Percentiles rank a stretch among this genome's conserved stretches.
These are phyloP conservation scores for Aspergillus sparsus DNA, from an alignment of 495 filamentous ascomycete genomes.

Conservation along the genomic window DNA sequence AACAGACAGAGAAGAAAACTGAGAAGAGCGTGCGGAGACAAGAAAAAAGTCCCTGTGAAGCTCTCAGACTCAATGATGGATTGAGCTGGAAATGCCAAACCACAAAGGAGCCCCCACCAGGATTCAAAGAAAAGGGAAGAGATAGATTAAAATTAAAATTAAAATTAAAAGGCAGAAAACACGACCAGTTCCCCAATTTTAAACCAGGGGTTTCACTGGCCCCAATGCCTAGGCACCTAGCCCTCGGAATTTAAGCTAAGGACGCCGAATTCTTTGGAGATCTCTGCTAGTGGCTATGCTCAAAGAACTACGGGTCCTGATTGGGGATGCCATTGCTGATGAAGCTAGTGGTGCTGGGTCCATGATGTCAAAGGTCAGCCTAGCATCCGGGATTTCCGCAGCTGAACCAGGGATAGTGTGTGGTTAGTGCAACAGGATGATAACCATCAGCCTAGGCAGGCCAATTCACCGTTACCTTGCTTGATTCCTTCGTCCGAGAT, in stretches of 20 bases:
- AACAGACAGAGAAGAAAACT: neutral
- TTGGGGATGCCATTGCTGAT: slow-evolving; percentile 3
- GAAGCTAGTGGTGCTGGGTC: slow-evolving; percentile 1
- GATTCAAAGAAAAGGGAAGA: no score
- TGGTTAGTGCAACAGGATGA: neutral
- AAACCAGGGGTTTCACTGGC: slow-evolving; percentile 21
- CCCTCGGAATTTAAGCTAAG: slow-evolving; percentile 31
- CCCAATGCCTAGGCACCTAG: slow-evolving; percentile 4
- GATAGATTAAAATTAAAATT: neutral
- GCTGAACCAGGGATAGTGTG: neutral
- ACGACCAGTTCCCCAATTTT: slow-evolving; percentile 25
- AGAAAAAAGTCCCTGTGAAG: neutral
- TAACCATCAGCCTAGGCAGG: neutral
- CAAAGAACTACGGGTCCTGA: slow-evolving; percentile 14
- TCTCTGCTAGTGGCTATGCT: slow-evolving; percentile 10
- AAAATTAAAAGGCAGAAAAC: neutral
- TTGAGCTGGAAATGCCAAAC: no score
- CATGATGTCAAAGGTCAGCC: slow-evolving; percentile 20
- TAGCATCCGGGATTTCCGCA: slow-evolving; percentile 21
- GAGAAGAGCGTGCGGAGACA: neutral
- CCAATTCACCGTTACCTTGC: neutral
- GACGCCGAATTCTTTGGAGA: slow-evolving; percentile 12
- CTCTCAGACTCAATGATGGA: no score
- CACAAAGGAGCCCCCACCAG: no score
- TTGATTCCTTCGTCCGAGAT: neutral